A percentile compares a stretch with the other conserved stretches of the same genome.
phyloP scores from a whole-genome alignment of 768 basidiomycete genomes.

The Rhodocollybia butyracea region DNA sequence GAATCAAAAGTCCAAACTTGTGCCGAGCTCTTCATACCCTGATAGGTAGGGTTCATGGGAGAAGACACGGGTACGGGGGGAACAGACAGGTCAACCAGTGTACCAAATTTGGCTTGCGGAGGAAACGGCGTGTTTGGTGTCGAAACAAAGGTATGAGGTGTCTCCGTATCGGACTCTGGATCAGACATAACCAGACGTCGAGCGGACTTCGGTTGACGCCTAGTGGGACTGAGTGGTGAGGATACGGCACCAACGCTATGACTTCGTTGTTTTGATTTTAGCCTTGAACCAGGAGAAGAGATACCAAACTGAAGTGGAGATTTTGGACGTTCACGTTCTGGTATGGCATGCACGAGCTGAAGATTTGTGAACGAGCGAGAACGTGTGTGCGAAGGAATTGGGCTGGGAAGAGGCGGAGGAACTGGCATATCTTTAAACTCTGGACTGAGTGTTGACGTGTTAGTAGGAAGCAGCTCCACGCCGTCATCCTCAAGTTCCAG shows the following conservation, averaged over 20 bases:
- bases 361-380: not conserved
- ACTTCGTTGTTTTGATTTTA: conserved; percentile 3
- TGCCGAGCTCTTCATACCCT: not conserved
- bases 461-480: conserved; percentile 2
- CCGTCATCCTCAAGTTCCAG: conserved; percentile 4
- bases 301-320: conserved; percentile 5
- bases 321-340: conserved; percentile 5
- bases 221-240: conserved; percentile 2
- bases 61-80: not conserved
- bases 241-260: conserved; percentile 1
- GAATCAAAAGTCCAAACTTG: not conserved
- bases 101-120: not conserved
- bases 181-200: not conserved
- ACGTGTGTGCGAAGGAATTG: not conserved
- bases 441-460: conserved; percentile 3
- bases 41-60: not conserved
- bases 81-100: not conserved
- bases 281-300: conserved; percentile 4
- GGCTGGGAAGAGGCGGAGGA: conserved; percentile 2
- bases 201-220: not conserved
- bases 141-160: not conserved
- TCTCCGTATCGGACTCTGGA: not conserved
- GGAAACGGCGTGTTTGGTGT: not conserved
- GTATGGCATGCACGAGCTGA: not conserved
- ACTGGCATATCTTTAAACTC: not conserved